phyloP scores from a whole-genome alignment of 2,329 filamentous ascomycete species.

The Zarea fungicola region DNA sequence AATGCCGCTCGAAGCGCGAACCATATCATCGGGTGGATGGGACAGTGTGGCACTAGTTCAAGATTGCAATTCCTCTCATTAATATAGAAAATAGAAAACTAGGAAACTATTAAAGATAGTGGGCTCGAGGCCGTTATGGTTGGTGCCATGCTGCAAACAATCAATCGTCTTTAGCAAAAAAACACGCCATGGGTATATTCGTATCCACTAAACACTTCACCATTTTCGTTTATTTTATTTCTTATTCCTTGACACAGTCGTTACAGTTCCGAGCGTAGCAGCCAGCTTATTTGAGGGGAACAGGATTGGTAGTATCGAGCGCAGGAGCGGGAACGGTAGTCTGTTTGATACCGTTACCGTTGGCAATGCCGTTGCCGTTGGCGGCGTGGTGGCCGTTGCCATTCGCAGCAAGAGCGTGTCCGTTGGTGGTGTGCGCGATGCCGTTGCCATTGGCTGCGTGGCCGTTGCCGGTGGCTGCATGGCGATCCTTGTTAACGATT shows the following conservation, averaged over 20 bases:
- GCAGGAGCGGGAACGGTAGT: slow-evolving; percentile 4
- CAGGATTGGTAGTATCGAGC: slow-evolving; percentile 4
- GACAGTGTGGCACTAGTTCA: no score
- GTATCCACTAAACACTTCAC: slow-evolving; percentile 3
- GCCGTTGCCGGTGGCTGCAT: slow-evolving; percentile 16
- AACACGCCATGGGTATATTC: slow-evolving; percentile 12
- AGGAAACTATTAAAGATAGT: slow-evolving; percentile 6
- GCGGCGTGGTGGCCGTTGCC: slow-evolving; percentile 15
- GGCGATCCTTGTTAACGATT: slow-evolving; percentile 41
- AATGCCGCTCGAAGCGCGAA: no score
- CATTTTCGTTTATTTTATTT: neutral
- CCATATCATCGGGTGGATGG: no score
- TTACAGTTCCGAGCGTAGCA: neutral
- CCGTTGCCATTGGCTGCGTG: slow-evolving; percentile 12
- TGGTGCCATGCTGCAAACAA: neutral
- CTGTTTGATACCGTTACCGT: slow-evolving; percentile 11
- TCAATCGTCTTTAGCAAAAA: slow-evolving; percentile 3
- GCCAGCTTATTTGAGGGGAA: slow-evolving; percentile 7
- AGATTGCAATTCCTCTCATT: slow-evolving; percentile 6
- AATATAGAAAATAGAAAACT: neutral
- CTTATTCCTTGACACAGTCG: neutral
- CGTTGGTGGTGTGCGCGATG: slow-evolving; percentile 13
- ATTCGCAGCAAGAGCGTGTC: slow-evolving; percentile 11
- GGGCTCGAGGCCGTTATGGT: neutral
- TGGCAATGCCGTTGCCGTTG: slow-evolving; percentile 17